These are phyloP conservation scores for Gloeostereum incarnatum DNA, from an alignment of 768 basidiomycete genomes.

Conservation along the genomic window DNA sequence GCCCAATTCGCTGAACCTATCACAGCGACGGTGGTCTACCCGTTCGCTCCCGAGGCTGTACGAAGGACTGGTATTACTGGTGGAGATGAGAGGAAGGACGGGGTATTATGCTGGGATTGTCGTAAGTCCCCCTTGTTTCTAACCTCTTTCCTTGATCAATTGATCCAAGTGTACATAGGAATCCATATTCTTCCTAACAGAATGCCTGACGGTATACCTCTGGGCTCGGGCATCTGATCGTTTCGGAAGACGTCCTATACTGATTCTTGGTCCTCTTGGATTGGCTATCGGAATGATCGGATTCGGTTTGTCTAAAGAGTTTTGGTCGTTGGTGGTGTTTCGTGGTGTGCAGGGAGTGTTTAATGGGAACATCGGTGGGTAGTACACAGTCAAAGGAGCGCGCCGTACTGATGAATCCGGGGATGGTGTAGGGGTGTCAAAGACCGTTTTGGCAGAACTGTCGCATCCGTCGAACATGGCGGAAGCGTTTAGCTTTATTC, in stretches of 20 bases:
- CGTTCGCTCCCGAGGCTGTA: slow-evolving; percentile 36
- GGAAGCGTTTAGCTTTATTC: slow-evolving; percentile 18
- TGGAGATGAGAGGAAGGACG: slow-evolving; percentile 32
- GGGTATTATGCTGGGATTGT: slow-evolving; percentile 42
- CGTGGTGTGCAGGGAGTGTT: slow-evolving; percentile 26
- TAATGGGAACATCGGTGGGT: slow-evolving; percentile 27
- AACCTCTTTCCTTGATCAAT: not conserved
- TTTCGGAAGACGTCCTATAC: slow-evolving; percentile 22
- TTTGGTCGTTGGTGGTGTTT: slow-evolving; percentile 14
- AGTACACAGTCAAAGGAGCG: not conserved
- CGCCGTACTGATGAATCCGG: not conserved
- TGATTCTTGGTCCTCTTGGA: slow-evolving; percentile 24
- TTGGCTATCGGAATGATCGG: slow-evolving; percentile 19
- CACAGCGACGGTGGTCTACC: slow-evolving; percentile 30
- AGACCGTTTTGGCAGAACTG: slow-evolving; percentile 38
- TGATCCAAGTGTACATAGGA: slow-evolving; percentile 13
- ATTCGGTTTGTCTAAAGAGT: slow-evolving; percentile 24
- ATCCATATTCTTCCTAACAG: slow-evolving; percentile 25
- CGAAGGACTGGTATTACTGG: slow-evolving; percentile 32
- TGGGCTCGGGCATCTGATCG: slow-evolving; percentile 27
- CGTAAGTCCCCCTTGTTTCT: slow-evolving; percentile 16
- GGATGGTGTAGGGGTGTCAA: slow-evolving; percentile 25
- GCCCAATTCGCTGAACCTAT: slow-evolving; percentile 13
- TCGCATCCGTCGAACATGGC: slow-evolving; percentile 22
- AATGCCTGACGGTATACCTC: slow-evolving; percentile 19